Percentiles rank a stretch among this genome's conserved stretches.
These are phyloP conservation scores for Daedaleopsis sinensis DNA, from an alignment of 768 basidiomycete genomes.

Conservation along the genomic window DNA sequence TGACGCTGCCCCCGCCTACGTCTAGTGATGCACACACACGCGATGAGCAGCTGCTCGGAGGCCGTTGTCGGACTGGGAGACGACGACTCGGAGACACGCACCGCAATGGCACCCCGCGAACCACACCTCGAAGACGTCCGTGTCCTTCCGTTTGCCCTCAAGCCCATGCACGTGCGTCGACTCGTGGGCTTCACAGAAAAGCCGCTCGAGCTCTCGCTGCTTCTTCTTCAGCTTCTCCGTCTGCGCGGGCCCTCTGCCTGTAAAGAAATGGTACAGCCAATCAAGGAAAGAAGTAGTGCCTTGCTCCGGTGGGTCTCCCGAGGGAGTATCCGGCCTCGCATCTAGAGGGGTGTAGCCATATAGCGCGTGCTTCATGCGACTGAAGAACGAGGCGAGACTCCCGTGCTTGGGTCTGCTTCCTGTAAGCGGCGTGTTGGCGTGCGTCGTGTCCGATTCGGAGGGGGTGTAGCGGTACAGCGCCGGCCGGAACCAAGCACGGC, in stretches of 20 bases:
- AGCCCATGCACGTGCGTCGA: too few species aligned
- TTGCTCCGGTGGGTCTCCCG: not conserved
- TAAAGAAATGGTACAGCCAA: not conserved
- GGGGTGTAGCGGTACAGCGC: slow-evolving; percentile 31
- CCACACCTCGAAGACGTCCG: slow-evolving; percentile 80
- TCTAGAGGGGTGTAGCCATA: slow-evolving; percentile 20
- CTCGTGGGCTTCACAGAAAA: not conserved
- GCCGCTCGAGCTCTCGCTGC: not conserved
- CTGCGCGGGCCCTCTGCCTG: not conserved
- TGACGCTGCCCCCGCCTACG: slow-evolving; percentile 77
- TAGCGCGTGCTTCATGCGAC: slow-evolving; percentile 12
- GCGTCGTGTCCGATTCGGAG: slow-evolving; percentile 39
- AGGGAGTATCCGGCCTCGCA: not conserved
- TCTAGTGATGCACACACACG: slow-evolving; percentile 52
- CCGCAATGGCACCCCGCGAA: slow-evolving; percentile 77
- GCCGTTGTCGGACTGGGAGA: not conserved
- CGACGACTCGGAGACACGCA: slow-evolving; percentile 31
- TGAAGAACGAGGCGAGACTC: too few species aligned
- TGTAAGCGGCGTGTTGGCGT: slow-evolving; percentile 39
- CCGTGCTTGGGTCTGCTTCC: slow-evolving; percentile 48
- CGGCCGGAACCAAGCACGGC: slow-evolving; percentile 55
- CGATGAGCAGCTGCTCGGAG: too few species aligned
- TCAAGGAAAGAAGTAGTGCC: too few species aligned
- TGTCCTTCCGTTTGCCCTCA: slow-evolving; percentile 28
- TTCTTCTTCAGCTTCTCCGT: not conserved